A percentile compares a stretch with the other conserved stretches of the same genome.
phyloP scores from a whole-genome alignment of 164 flowering plant species.

The Taxillus chinensis region DNA sequence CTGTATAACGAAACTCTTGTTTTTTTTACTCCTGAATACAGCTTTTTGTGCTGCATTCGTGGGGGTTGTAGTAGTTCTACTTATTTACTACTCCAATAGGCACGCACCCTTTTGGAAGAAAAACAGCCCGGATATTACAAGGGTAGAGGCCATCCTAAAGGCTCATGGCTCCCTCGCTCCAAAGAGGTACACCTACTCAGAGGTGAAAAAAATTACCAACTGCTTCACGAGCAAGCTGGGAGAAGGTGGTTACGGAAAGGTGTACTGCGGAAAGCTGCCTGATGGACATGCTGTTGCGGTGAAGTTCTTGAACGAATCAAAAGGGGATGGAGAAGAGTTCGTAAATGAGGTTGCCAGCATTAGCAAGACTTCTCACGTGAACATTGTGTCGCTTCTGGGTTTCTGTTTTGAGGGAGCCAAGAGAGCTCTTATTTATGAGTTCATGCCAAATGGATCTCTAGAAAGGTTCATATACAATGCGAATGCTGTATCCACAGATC shows the following conservation, averaged over 20 bases:
- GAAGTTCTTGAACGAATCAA: neutral
- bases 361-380: constrained; percentile 6
- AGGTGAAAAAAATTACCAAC: constrained; percentile 16
- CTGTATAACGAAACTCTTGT: too few species aligned
- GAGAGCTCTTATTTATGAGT: constrained; percentile 8
- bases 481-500: neutral
- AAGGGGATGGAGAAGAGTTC: constrained; percentile 4
- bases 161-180: neutral
- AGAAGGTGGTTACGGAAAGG: constrained; percentile 38
- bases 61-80: neutral
- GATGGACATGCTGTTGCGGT: constrained; percentile 7
- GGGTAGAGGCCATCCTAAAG: constrained; percentile 10
- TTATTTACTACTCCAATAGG: neutral
- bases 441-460: constrained; percentile 12
- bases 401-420: constrained; percentile 8
- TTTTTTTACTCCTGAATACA: too few species aligned
- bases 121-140: neutral
- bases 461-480: constrained; percentile 16
- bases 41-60: neutral
- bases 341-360: constrained; percentile 5
- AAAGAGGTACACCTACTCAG: neutral
- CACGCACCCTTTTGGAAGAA: neutral
- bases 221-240: constrained; percentile 28
- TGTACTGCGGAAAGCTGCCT: constrained; percentile 31
- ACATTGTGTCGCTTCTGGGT: constrained; percentile 3